Evolutionary conservation across 345 rosid species (phyloP), one percentile per base, ranked within the genome.

Genomic region (Sapria himalayana): DNA sequence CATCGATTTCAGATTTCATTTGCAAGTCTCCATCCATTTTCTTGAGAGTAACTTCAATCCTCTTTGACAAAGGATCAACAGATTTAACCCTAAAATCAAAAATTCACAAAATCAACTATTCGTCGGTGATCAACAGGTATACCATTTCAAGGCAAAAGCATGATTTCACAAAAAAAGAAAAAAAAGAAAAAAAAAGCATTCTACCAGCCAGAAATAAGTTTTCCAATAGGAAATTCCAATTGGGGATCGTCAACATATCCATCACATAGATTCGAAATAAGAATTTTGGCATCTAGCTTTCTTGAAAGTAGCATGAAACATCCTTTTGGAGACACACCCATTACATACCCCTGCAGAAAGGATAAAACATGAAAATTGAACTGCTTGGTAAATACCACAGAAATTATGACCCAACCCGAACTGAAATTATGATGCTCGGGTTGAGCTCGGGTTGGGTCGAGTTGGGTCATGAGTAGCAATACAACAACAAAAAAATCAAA

Each of bases 1-100:
- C 76, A 53, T 57, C 55, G 38, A 52, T 47, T 48, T 49, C 65
- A 46, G 84, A 67, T 67, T 68, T 73, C 33, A 60, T 18, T 12
- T 47, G 52, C 22, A 34, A 47, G 49, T 58, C 55, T 31, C 64
- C 55, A 59, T 61, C 52, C 32, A 45, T 61, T 25, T 69, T 43
- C 64, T 72, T 89, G 59, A 89, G 51, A 41, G 85, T 82, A 64
- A 82, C 82, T 70, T 78, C 98, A 36, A 89, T 64, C 41, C 98
- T 69, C 59, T 68, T 66, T 34, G 93, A 76, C 46, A 74, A 58
- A 31, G 85, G 78, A 59, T 89, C 98, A 44, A 82, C 91, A 19
- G 70, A 49, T 50, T 78, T 54, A 29, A 89, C 76, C 81, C 98
- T 89, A 70, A 9, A 62, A 17, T 43, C 31, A 31, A 48, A 33